phyloP scores from a whole-genome alignment of 441 rosid species.

The Sinapis alba region DNA sequence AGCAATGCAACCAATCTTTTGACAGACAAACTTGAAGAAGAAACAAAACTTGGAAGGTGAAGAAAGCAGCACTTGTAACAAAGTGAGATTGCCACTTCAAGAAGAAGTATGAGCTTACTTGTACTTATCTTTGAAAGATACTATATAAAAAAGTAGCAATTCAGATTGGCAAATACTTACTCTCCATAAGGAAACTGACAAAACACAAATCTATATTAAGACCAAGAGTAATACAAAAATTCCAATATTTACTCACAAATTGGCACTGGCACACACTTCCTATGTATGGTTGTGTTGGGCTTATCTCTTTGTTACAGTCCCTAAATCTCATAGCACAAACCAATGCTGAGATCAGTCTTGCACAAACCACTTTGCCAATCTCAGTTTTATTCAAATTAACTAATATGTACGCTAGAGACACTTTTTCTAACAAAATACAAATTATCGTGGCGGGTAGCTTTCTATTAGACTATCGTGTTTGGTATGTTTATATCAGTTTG shows the following conservation, averaged over 20 bases:
- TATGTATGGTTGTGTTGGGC: neutral
- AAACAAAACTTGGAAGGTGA: no score
- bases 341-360: slow-evolving; percentile 25
- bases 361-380: neutral
- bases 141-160: neutral
- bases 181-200: neutral
- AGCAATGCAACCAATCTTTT: no score
- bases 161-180: neutral
- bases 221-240: neutral
- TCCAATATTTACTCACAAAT: neutral
- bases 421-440: neutral
- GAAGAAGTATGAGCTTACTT: no score
- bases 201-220: slow-evolving; percentile 1
- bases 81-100: no score
- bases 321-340: slow-evolving; percentile 6
- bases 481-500: slow-evolving; percentile 13
- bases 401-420: neutral
- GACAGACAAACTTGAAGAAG: no score
- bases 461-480: slow-evolving; percentile 3
- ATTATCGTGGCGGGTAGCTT: slow-evolving; percentile 2
- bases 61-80: no score
- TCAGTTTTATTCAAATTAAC: neutral
- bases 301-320: neutral
- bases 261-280: neutral
- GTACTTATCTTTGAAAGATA: no score